Evolutionary conservation across 2,329 filamentous ascomycete species (phyloP).

Genomic region (Pseudogymnoascus sp.): DNA sequence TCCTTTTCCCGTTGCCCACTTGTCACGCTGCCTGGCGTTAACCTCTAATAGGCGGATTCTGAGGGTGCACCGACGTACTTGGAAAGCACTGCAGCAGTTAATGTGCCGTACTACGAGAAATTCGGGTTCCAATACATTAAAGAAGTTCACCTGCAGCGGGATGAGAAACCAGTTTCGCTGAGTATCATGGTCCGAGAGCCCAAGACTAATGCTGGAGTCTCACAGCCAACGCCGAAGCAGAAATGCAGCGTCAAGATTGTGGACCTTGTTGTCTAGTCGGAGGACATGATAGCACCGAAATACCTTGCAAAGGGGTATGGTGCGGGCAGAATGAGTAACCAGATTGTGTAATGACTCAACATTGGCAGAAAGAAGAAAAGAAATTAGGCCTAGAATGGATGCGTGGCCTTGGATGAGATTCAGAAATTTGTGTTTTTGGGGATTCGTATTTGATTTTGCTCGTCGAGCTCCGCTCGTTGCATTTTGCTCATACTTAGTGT

Average conservation of each 20-base stretch:
- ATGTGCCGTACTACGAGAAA: constrained; percentile 64
- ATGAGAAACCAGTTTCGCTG: constrained; percentile 51
- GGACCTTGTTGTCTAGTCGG: constrained; percentile 38
- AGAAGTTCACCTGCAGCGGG: constrained; percentile 55
- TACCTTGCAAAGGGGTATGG: background rate
- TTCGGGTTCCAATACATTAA: constrained; percentile 63
- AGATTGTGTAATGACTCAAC: background rate
- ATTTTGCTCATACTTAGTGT: background rate
- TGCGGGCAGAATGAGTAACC: background rate
- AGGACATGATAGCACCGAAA: constrained; percentile 13
- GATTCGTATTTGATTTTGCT: constrained; percentile 1
- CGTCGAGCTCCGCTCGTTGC: background rate
- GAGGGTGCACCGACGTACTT: constrained; percentile 66
- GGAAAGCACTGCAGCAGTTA: constrained; percentile 63
- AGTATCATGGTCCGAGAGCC: constrained; percentile 81
- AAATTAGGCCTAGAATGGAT: background rate
- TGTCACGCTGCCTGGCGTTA: background rate
- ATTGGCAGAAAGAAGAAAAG: background rate
- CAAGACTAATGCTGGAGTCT: constrained; percentile 12
- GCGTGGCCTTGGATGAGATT: constrained; percentile 34
- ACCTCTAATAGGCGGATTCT: constrained; percentile 50
- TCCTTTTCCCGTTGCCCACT: background rate
- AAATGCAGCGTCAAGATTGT: constrained; percentile 22
- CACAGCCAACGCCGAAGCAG: background rate
- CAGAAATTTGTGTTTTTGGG: constrained; percentile 33